Percentiles rank a stretch among this genome's conserved stretches.
Evolutionary conservation across 768 basidiomycete species (phyloP).

Genomic region (Agrocybe pediades): DNA sequence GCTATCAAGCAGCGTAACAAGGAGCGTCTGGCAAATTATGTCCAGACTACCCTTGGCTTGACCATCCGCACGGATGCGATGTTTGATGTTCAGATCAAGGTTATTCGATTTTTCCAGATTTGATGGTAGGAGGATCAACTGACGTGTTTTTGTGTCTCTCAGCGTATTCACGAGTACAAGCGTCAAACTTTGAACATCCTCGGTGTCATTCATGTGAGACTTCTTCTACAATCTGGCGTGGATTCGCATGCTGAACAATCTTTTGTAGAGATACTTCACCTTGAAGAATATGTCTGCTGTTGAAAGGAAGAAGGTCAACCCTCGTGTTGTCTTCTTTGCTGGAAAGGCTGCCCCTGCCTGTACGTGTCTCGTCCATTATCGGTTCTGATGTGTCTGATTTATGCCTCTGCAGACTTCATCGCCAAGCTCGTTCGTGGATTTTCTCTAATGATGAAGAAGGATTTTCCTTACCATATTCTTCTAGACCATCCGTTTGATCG

Average conservation of each 20-base stretch:
- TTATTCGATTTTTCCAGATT: slow-evolving; percentile 29
- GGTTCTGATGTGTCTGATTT: slow-evolving; percentile 4
- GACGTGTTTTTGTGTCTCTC: not conserved
- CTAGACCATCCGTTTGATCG: slow-evolving; percentile 90
- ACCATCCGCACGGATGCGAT: slow-evolving; percentile 74
- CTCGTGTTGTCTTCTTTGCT: slow-evolving; percentile 94
- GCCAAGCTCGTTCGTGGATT: slow-evolving; percentile 70
- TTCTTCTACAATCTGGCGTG: not conserved
- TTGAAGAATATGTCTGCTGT: slow-evolving; percentile 79
- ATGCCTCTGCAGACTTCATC: slow-evolving; percentile 64
- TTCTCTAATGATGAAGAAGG: not conserved
- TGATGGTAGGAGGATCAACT: no score
- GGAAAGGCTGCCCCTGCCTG: slow-evolving; percentile 96
- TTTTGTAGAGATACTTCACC: slow-evolving; percentile 68
- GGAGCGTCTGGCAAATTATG: slow-evolving; percentile 77
- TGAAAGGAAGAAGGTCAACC: slow-evolving; percentile 81
- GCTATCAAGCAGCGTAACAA: slow-evolving; percentile 91
- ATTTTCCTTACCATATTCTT: not conserved
- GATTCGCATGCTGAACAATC: not conserved
- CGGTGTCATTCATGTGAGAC: slow-evolving; percentile 78
- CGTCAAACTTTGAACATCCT: slow-evolving; percentile 95
- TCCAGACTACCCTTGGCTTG: slow-evolving; percentile 71
- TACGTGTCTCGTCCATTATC: slow-evolving; percentile 36
- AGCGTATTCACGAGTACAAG: slow-evolving; percentile 95
- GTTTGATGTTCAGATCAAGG: slow-evolving; percentile 93